Conservation (phyloP, 2,329 filamentous ascomycete species). For the Colletotrichum sublineola region DNA sequence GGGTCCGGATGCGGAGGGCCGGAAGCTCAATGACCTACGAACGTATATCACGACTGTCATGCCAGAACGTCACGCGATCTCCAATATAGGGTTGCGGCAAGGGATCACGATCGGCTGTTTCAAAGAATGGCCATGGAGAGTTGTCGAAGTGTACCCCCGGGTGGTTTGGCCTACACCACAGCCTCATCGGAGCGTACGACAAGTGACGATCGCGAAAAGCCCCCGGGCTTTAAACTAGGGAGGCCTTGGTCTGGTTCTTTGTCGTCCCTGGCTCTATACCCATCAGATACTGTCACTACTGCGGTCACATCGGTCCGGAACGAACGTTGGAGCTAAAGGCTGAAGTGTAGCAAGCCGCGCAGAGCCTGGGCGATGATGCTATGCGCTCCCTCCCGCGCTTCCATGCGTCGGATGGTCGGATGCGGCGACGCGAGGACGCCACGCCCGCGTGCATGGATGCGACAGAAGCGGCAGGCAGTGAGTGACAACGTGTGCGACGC, state of each 20-base stretch:
- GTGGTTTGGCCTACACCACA: no score
- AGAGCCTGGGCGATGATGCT: not conserved
- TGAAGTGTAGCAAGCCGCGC: slow-evolving; percentile 9
- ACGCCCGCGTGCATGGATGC: not conserved
- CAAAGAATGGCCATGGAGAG: no score
- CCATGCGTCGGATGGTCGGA: slow-evolving; percentile 15
- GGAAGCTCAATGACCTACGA: not conserved
- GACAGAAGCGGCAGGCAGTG: slow-evolving; percentile 30
- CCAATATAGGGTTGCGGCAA: not conserved
- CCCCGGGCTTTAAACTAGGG: not conserved
- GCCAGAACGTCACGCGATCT: not conserved
- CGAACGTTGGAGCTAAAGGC: not conserved
- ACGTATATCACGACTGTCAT: not conserved
- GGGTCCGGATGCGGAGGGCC: not conserved
- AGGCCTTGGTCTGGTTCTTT: not conserved
- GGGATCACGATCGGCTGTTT: not conserved
- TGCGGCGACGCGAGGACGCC: not conserved
- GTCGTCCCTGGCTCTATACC: no score
- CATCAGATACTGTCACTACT: not conserved
- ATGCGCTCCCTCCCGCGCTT: not conserved
- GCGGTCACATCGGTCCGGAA: not conserved
- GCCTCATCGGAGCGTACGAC: not conserved
- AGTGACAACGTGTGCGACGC: slow-evolving; percentile 10
- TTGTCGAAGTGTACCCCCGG: no score
- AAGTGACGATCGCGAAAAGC: not conserved